Base-by-base conservation (phyloP, 768 basidiomycete genomes). In the Myochromella boudieri region DNA sequence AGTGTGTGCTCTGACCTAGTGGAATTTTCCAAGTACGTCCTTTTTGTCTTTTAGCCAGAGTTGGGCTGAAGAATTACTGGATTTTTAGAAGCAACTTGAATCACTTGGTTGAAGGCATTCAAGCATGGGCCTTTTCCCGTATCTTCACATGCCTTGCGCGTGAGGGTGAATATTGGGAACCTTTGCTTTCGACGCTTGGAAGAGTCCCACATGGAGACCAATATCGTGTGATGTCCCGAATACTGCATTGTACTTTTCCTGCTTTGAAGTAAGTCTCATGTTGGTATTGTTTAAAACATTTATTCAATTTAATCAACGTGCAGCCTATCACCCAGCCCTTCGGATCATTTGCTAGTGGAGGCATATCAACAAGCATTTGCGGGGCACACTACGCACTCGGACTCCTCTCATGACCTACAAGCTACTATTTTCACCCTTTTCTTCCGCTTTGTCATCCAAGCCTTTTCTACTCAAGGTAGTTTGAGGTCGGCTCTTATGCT, bases 401-500 rank as follows among this genome's bases (percentile, higher is more conserved):
- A 34, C 15, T 21, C 31, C 12, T 12, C n/a, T 36, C 17, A 36
- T n/a, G 38, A 39, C 7, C 11, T 22, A 12, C 37, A 52, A 34
- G 37, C 29, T 10, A 15, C 34, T 11, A 21, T 44, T 8, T 33
- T 40, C 8, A 29, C 26, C 32, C 34, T 38, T 14, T 47, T 48
- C 33, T 52, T 44, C 11, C 46, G 46, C 3, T 52, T 52, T 31
- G 42, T 44, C 37, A 43, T 52, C 20, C 46, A 37, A 31, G 39
- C 39, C 17, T 45, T 47, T 21, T 37, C 46, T 3, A 37, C 21
- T 11, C 46, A 37, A 22, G 29, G 26, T 3, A 45, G 46, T 15
- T 46, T 52, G 11, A 42, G 51, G 21, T 21, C 46, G 34, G 39
- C 46, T 21, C 29, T 48, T 25, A 48, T 42, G 42, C 27, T 41